Conservation (phyloP, 805 yeast species). For the Starmerella sirachaensis region DNA sequence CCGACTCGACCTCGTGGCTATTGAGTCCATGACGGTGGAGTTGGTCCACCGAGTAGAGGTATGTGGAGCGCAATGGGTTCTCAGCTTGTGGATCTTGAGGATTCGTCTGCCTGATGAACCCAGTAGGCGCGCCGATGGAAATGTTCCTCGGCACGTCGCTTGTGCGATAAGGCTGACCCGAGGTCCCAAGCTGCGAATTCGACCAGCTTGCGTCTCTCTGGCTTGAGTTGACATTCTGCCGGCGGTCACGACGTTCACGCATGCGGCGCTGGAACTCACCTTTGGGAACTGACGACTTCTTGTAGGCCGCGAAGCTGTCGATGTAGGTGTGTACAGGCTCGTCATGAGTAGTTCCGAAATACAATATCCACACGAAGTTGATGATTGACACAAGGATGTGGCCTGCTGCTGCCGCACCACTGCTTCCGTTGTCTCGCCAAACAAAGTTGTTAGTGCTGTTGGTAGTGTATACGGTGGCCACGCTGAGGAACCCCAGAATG, state of each 20-base stretch:
- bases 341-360: slow-evolving; percentile 81
- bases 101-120: slow-evolving; percentile 4
- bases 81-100: neutral
- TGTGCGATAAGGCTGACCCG: slow-evolving; percentile 15
- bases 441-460: slow-evolving; percentile 73
- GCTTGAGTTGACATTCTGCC: neutral
- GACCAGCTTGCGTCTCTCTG: neutral
- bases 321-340: slow-evolving; percentile 77
- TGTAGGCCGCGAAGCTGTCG: slow-evolving; percentile 54
- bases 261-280: slow-evolving; percentile 3
- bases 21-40: slow-evolving; percentile 16
- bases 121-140: slow-evolving; percentile 8
- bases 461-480: slow-evolving; percentile 74
- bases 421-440: slow-evolving; percentile 50
- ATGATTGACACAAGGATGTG: slow-evolving; percentile 70
- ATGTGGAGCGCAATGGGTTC: slow-evolving; percentile 26
- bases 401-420: slow-evolving; percentile 88
- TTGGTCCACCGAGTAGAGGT: slow-evolving; percentile 17
- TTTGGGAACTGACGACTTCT: slow-evolving; percentile 6
- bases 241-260: no score
- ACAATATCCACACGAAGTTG: slow-evolving; percentile 74
- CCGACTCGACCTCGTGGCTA: slow-evolving; percentile 11
- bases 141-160: slow-evolving; percentile 15
- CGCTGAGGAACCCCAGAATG: slow-evolving; percentile 44
- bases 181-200: slow-evolving; percentile 5